These are phyloP conservation scores for Backusella mclennaniae DNA, from an alignment of 192 early-diverging fungal species.

Conservation along the genomic window DNA sequence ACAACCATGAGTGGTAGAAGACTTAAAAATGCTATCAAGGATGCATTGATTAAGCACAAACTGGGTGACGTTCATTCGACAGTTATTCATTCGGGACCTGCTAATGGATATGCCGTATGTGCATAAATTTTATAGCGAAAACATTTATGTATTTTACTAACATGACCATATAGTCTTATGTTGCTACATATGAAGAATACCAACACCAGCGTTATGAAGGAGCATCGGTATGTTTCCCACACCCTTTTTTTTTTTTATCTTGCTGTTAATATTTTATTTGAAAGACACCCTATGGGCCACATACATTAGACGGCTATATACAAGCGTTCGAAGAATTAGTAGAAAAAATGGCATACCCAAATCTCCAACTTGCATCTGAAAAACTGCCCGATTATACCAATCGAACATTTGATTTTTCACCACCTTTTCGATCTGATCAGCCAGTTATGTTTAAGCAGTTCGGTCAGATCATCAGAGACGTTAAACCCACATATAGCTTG, in stretches of 20 bases:
- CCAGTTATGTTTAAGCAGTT: constrained; percentile 20
- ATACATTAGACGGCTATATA: constrained; percentile 55
- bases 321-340: constrained; percentile 49
- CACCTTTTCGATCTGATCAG: constrained; percentile 5
- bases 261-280: background rate
- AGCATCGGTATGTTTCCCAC: constrained; percentile 30
- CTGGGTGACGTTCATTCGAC: constrained; percentile 43
- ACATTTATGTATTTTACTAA: background rate
- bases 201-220: constrained; percentile 61
- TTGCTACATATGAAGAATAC: constrained; percentile 61
- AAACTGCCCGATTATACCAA: constrained; percentile 17
- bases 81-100: constrained; percentile 47
- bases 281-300: constrained; percentile 53
- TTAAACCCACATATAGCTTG: constrained; percentile 4
- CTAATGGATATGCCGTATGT: constrained; percentile 56
- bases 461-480: constrained; percentile 23
- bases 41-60: constrained; percentile 28
- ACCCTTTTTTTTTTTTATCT: no score
- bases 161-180: constrained; percentile 24
- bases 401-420: constrained; percentile 6
- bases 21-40: constrained; percentile 16
- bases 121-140: background rate
- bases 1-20: constrained; percentile 63
- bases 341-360: constrained; percentile 33
- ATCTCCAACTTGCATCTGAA: background rate